phyloP scores from a whole-genome alignment of 1,139 yeast genomes.

The Chernovozyma sophiae-reginae region DNA sequence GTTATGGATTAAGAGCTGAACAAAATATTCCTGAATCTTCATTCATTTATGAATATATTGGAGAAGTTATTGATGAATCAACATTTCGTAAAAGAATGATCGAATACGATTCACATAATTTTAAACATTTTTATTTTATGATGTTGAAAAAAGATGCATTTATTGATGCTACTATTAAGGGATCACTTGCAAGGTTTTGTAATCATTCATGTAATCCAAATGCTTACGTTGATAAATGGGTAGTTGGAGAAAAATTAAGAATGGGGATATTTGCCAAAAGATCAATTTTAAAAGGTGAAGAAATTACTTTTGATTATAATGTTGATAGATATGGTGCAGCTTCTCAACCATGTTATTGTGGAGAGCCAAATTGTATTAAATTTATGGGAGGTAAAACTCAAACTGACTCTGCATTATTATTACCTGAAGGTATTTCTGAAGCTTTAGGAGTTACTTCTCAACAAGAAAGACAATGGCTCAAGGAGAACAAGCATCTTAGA shows the following conservation, averaged over 20 bases:
- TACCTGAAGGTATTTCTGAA: slow-evolving; percentile 81
- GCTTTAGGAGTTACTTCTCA: slow-evolving; percentile 75
- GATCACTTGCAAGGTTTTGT: slow-evolving; percentile 84
- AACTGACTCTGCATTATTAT: slow-evolving; percentile 78
- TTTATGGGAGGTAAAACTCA: slow-evolving; percentile 96
- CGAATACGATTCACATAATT: slow-evolving; percentile 64
- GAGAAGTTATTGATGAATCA: slow-evolving; percentile 83
- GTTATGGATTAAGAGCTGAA: slow-evolving; percentile 83
- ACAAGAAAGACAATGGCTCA: slow-evolving; percentile 62
- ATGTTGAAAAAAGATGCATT: slow-evolving; percentile 92
- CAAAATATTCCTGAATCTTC: slow-evolving; percentile 52
- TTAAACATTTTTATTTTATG: slow-evolving; percentile 93
- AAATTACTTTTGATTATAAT: slow-evolving; percentile 90
- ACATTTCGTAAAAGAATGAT: slow-evolving; percentile 70
- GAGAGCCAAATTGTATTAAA: slow-evolving; percentile 87
- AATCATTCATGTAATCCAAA: slow-evolving; percentile 95
- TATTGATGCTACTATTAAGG: slow-evolving; percentile 89
- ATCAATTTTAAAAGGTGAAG: slow-evolving; percentile 73
- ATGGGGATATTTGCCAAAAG: slow-evolving; percentile 95
- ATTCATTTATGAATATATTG: slow-evolving; percentile 87
- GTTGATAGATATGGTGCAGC: slow-evolving; percentile 95
- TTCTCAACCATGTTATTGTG: slow-evolving; percentile 93
- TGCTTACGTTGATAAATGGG: slow-evolving; percentile 96
- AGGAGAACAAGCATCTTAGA: slow-evolving; percentile 48
- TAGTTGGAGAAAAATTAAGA: slow-evolving; percentile 79